Conservation (phyloP, 768 basidiomycete species). For the Omphalotus guepiniiformis region DNA sequence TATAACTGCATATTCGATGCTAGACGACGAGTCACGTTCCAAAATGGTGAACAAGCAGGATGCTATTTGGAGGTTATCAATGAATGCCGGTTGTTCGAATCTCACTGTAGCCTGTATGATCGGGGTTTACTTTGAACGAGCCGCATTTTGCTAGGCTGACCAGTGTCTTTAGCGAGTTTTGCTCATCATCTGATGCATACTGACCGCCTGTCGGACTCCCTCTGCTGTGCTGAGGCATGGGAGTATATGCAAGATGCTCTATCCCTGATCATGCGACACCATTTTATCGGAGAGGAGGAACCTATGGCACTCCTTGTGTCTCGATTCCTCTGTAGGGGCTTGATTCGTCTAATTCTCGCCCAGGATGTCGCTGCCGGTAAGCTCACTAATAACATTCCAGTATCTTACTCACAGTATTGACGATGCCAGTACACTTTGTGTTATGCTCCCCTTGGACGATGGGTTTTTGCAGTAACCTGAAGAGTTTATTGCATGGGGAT, state of each 20-base stretch:
- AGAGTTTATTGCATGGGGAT: slow-evolving; percentile 19
- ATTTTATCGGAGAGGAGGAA: slow-evolving; percentile 44
- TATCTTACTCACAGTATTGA: background rate
- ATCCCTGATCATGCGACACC: slow-evolving; percentile 41
- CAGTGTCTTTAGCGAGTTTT: slow-evolving; percentile 38
- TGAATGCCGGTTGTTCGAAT: slow-evolving; percentile 22
- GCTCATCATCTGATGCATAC: slow-evolving; percentile 37
- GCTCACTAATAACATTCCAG: background rate
- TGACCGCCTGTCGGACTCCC: slow-evolving; percentile 23
- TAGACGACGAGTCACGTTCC: slow-evolving; percentile 15
- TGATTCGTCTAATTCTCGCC: slow-evolving; percentile 30
- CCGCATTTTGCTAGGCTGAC: background rate
- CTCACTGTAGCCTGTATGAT: slow-evolving; percentile 42
- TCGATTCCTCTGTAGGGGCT: slow-evolving; percentile 46
- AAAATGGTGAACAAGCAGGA: slow-evolving; percentile 24
- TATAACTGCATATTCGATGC: slow-evolving; percentile 29
- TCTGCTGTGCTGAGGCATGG: slow-evolving; percentile 49
- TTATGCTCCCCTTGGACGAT: slow-evolving; percentile 48
- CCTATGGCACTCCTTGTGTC: slow-evolving; percentile 46
- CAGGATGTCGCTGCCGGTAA: background rate
- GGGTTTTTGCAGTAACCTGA: slow-evolving; percentile 38
- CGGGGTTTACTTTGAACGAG: background rate
- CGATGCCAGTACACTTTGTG: slow-evolving; percentile 21
- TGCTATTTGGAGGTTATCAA: slow-evolving; percentile 33
- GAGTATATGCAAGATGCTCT: slow-evolving; percentile 47